A percentile compares a stretch with the other conserved stretches of the same genome.
These are phyloP conservation scores for Trichophaea hybrida DNA, from an alignment of 2,329 filamentous ascomycete genomes.

Conservation along the genomic window DNA sequence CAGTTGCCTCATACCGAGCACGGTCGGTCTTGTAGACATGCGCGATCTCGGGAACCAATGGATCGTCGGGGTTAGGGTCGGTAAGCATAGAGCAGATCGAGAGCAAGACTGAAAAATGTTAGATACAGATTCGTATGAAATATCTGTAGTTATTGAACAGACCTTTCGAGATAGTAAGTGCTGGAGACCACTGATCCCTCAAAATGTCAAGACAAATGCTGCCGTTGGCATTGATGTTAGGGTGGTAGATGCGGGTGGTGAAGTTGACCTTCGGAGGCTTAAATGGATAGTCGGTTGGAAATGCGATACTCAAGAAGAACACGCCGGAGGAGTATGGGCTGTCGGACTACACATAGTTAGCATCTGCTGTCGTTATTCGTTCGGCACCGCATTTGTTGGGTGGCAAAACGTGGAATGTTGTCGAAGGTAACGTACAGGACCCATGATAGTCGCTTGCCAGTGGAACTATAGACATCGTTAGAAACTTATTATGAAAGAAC, in stretches of 20 bases:
- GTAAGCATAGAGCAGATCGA: slow-evolving; percentile 99
- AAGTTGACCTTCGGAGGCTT: slow-evolving; percentile 99
- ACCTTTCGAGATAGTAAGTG: slow-evolving; percentile 98
- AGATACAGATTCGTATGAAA: not conserved
- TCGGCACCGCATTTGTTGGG: not conserved
- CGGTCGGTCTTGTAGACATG: slow-evolving; percentile 99
- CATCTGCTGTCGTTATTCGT: slow-evolving; percentile 9
- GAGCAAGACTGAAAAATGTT: slow-evolving; percentile 54
- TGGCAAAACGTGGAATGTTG: not conserved
- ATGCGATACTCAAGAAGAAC: slow-evolving; percentile 97
- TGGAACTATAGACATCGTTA: slow-evolving; percentile 57
- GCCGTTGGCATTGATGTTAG: slow-evolving; percentile 99
- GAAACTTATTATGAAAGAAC: slow-evolving; percentile 15
- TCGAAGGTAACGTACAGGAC: slow-evolving; percentile 50
- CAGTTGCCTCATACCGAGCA: slow-evolving; percentile 86
- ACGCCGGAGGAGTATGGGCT: slow-evolving; percentile 96
- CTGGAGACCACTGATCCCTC: slow-evolving; percentile 97
- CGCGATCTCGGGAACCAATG: slow-evolving; percentile 94
- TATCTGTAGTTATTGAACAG: slow-evolving; percentile 26
- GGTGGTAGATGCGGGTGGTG: slow-evolving; percentile 98
- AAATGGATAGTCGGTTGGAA: slow-evolving; percentile 99
- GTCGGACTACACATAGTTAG: slow-evolving; percentile 50
- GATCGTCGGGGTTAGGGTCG: slow-evolving; percentile 97
- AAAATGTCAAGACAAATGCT: slow-evolving; percentile 98
- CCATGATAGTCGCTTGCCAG: slow-evolving; percentile 99